Percentiles rank a stretch among this genome's conserved stretches.
These are phyloP conservation scores for Syzygium oleosum DNA, from an alignment of 345 rosid genomes.

Conservation along the genomic window DNA sequence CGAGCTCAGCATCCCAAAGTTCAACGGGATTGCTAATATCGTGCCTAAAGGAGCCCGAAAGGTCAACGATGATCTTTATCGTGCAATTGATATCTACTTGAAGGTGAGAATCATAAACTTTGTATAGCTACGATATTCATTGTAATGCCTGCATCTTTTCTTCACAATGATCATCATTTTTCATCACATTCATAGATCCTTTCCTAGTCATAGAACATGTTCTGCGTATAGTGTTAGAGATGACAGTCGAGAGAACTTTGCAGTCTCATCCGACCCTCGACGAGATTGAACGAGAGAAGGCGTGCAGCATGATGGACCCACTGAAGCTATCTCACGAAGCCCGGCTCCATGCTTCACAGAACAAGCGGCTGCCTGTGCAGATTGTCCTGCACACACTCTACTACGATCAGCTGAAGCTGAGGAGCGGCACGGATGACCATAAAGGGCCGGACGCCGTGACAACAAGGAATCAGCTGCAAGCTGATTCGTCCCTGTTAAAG, in stretches of 20 bases:
- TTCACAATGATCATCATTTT: neutral
- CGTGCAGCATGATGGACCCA: conserved; percentile 84
- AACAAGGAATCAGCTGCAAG: conserved; percentile 50
- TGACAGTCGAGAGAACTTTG: neutral
- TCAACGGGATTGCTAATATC: conserved; percentile 73
- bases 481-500: conserved; percentile 54
- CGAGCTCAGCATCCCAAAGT: conserved; percentile 66
- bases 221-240: neutral
- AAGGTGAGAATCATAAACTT: conserved; percentile 33
- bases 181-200: neutral
- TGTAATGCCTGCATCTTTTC: neutral
- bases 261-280: conserved; percentile 80
- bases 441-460: conserved; percentile 25
- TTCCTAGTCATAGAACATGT: neutral
- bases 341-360: conserved; percentile 92
- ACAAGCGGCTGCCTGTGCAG: conserved; percentile 87
- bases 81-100: conserved; percentile 77
- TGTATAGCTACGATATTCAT: neutral
- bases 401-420: conserved; percentile 79
- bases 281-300: conserved; percentile 87
- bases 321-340: conserved; percentile 83
- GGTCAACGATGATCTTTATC: conserved; percentile 77
- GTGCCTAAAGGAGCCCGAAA: conserved; percentile 71
- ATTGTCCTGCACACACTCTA: conserved; percentile 81
- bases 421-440: conserved; percentile 47